Conservation (phyloP, 2,329 filamentous ascomycete species). For the Xylaria sp. region DNA sequence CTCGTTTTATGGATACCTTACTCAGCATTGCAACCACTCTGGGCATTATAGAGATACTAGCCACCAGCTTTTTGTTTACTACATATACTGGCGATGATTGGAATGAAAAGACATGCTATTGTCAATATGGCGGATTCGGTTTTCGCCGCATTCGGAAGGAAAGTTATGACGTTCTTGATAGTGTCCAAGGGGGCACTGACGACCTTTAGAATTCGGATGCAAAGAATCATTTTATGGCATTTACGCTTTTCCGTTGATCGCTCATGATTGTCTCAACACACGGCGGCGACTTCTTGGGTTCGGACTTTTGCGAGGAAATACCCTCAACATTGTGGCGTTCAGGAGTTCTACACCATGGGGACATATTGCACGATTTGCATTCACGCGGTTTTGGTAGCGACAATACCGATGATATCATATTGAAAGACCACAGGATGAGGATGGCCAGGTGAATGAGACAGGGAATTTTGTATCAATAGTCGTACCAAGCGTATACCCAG, state of each 20-base stretch:
- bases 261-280: slow-evolving; percentile 42
- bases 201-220: slow-evolving; percentile 47
- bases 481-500: slow-evolving; percentile 34
- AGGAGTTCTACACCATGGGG: slow-evolving; percentile 38
- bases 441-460: slow-evolving; percentile 23
- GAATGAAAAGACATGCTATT: slow-evolving; percentile 36
- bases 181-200: slow-evolving; percentile 44
- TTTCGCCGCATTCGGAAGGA: slow-evolving; percentile 42
- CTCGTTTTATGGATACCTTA: slow-evolving; percentile 19
- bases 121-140: slow-evolving; percentile 36
- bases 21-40: slow-evolving; percentile 37
- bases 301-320: slow-evolving; percentile 47
- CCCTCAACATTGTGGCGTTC: slow-evolving; percentile 49
- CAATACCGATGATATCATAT: slow-evolving; percentile 25
- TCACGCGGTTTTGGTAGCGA: slow-evolving; percentile 24
- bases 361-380: slow-evolving; percentile 35
- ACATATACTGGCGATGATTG: slow-evolving; percentile 41
- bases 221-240: slow-evolving; percentile 45
- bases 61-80: slow-evolving; percentile 39
- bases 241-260: slow-evolving; percentile 45
- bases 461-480: slow-evolving; percentile 37
- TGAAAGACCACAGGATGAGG: slow-evolving; percentile 2
- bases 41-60: slow-evolving; percentile 43
- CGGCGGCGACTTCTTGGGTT: slow-evolving; percentile 39
- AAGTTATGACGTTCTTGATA: slow-evolving; percentile 44